Evolutionary conservation across 75 land plant species (phyloP), one percentile per base, ranked within the genome.

Genomic region (Cupressus sempervirens): DNA sequence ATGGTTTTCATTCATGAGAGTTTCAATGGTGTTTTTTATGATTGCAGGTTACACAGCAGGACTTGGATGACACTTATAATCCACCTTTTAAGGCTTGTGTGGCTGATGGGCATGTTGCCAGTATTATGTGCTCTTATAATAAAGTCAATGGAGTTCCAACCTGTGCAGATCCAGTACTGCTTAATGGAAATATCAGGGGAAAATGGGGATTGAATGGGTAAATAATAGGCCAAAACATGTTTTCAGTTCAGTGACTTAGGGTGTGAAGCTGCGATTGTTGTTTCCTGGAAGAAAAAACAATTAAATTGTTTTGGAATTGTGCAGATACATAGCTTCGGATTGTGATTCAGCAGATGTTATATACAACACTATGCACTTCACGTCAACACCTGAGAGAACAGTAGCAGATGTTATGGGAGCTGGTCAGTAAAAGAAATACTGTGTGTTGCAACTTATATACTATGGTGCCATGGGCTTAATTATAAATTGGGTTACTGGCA

Each of bases 51-150:
- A 90, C 91, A 14, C 56, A 85, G 86, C 98, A 94, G 84, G 99
- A 98, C 85, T 58, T 98, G 87, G 95, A 91, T 29, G 98, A 98
- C 83, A 93, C 99, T 4, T 96, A 89, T 52, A 93, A 98, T 35
- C 95, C 93, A 12, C 98, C 99, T 29, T 98, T 98, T 84, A 88
- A 93, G 87, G 93, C 90, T 75, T 98, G 99, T 76, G 86, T 98
- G 62, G 36, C 88, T 46, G 87, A 96, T 23, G 98, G 96, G 45
- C 82, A 87, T 87, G 94, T 94, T 16, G 95, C 95, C 73, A 91
- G 96, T 50, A 90, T 96, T 50, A 98, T 98, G 99, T 98, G 98
- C 87, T 96, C 99, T 30, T 98, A 96, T 87, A 96, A 96, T 76
- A 89, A 93, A 8, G 92, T 98, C 12, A 98, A 98, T 86, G 99